These are phyloP conservation scores for Dactylellina parvicollis DNA, from an alignment of 2,329 filamentous ascomycete genomes.

Conservation along the genomic window DNA sequence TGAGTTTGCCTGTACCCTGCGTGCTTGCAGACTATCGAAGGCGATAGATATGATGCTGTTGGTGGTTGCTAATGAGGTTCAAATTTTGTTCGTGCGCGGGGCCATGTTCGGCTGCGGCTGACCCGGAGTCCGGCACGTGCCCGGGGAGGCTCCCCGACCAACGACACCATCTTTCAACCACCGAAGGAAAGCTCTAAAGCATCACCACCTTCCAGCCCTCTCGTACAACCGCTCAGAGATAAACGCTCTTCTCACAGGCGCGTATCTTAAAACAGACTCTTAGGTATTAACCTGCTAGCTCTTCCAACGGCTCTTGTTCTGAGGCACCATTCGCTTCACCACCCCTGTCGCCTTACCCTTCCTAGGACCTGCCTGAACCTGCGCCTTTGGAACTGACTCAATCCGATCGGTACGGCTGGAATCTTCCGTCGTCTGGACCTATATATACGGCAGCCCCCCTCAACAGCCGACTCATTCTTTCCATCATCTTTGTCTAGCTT, in stretches of 20 bases:
- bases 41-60: slow-evolving; percentile 3
- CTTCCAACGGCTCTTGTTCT: slow-evolving; percentile 14
- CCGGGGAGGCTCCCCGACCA: slow-evolving; percentile 5
- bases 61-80: neutral
- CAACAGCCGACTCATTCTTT: neutral
- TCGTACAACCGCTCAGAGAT: neutral
- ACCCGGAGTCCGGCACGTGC: slow-evolving; percentile 13
- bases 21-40: neutral
- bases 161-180: neutral
- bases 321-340: slow-evolving; percentile 5
- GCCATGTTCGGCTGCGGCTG: neutral
- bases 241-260: neutral
- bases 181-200: neutral
- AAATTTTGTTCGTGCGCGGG: slow-evolving; percentile 2
- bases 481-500: neutral
- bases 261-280: neutral
- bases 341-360: slow-evolving; percentile 7
- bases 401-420: slow-evolving; percentile 12
- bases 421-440: slow-evolving; percentile 8
- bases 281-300: neutral
- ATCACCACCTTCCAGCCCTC: neutral
- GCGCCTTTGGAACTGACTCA: slow-evolving; percentile 53
- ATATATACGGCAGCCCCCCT: slow-evolving; percentile 10
- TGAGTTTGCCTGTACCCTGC: slow-evolving; percentile 4
- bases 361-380: slow-evolving; percentile 2